Evolutionary conservation across 768 basidiomycete genomes (phyloP), one percentile per base, ranked within the genome.

Genomic region (Lactarius akahatsu): DNA sequence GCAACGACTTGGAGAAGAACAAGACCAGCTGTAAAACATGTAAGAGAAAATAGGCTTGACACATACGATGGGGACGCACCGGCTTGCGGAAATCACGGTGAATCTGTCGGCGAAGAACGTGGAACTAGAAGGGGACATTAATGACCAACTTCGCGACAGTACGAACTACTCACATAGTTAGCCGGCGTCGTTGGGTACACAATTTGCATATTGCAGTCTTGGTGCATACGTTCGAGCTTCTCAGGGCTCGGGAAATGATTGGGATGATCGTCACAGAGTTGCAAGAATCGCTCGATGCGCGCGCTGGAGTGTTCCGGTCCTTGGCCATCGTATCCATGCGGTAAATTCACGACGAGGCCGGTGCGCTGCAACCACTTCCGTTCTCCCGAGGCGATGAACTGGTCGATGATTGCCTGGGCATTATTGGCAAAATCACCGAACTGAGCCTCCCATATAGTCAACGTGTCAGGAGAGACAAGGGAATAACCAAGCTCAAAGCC

Each of bases 161-260:
- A 40, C 32, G 45, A 20, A 4, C 20, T 30, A 75, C 83, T 70
- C 74, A 90, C 89, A 77, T 96, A 96, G 82, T 96, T 98, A 59
- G 95, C 91, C 9, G 97, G 96, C 0, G 96, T 96, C 30, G 95
- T 95, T 5, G 95, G 92, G 79, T 98, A 98, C 34, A 96, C 94
- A 71, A 99, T 90, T 79, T 98, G 97, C 93, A 98, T 94, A 76
- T 98, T 99, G 79, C 96, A 97, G 76, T 99, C 97, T 80, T 99
- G 97, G 74, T 98, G 95, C 73, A 97, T 95, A 57, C 97, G 81
- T 74, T 95, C 93, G 67, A 96, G 78, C 81, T 96, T 97, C 77
- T 96, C 87, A 1, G 84, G 84, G 0, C 87, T 87, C 1, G 96
- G 96, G 87, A 87, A 98, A 66, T 89, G 76, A 75, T 94, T 83